Conservation (phyloP, 2,329 filamentous ascomycete genomes). For the Cercospora zeina region DNA sequence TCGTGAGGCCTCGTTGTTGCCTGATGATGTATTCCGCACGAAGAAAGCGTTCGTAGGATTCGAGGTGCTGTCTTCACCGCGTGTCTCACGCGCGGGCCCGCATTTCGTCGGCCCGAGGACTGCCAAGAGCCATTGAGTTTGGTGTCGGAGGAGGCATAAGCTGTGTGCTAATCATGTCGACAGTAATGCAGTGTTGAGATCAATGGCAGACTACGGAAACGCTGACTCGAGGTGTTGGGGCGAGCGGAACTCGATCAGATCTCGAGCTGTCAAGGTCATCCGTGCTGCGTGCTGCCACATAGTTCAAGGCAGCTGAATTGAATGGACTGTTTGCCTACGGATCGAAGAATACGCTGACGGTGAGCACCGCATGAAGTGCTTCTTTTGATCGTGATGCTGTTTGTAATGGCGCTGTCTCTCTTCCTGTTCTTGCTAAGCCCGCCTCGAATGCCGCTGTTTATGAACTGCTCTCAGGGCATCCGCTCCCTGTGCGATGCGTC, state of each 20-base stretch:
- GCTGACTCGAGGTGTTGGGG: neutral
- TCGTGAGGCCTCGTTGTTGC: neutral
- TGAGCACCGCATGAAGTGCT: neutral
- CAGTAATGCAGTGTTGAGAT: neutral
- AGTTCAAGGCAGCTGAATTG: neutral
- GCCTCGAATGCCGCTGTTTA: neutral
- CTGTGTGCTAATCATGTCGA: neutral
- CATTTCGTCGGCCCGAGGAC: neutral
- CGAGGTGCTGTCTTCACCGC: conserved; percentile 1
- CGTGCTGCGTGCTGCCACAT: neutral
- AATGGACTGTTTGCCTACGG: neutral
- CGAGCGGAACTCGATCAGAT: neutral
- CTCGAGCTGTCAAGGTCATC: neutral
- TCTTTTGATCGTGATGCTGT: neutral
- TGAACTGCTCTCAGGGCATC: neutral
- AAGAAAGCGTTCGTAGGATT: conserved; percentile 6
- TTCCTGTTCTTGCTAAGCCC: neutral
- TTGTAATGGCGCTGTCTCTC: neutral
- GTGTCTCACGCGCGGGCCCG: neutral
- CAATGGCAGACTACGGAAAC: neutral
- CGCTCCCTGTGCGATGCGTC: neutral
- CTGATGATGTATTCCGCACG: neutral
- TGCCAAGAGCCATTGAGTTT: neutral
- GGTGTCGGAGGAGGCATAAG: neutral
- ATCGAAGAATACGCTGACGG: neutral